Evolutionary conservation across 805 yeast species (phyloP).

Genomic region (Suhomyces pyralidae): DNA sequence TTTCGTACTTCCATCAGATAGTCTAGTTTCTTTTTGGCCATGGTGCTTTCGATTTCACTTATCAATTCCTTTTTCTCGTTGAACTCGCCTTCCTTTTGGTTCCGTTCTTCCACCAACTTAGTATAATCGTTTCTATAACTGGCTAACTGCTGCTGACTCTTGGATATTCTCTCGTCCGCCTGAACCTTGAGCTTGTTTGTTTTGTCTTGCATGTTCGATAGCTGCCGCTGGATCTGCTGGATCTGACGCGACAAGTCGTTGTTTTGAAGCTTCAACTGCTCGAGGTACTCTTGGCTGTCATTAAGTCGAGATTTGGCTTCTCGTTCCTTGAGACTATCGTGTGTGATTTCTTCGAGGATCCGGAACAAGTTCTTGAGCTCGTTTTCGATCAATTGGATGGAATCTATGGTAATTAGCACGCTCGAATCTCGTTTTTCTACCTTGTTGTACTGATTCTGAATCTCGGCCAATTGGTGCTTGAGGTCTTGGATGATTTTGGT

Average conservation of each 20-base stretch:
- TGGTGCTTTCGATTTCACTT: slow-evolving; percentile 41
- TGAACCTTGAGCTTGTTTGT: slow-evolving; percentile 42
- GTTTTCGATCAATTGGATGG: slow-evolving; percentile 46
- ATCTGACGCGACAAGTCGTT: slow-evolving; percentile 42
- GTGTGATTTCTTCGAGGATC: slow-evolving; percentile 48
- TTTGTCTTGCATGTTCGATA: slow-evolving; percentile 47
- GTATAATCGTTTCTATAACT: slow-evolving; percentile 46
- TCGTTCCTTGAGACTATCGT: slow-evolving; percentile 45
- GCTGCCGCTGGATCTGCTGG: slow-evolving; percentile 49
- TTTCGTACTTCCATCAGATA: slow-evolving; percentile 53
- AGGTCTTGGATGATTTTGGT: slow-evolving; percentile 53
- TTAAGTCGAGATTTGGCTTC: slow-evolving; percentile 35
- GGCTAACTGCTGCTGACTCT: slow-evolving; percentile 40
- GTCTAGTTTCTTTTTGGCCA: slow-evolving; percentile 34
- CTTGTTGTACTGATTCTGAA: slow-evolving; percentile 21
- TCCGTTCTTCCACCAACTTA: slow-evolving; percentile 47
- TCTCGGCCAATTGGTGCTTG: slow-evolving; percentile 39
- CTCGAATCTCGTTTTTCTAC: slow-evolving; percentile 48
- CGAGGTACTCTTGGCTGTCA: slow-evolving; percentile 39
- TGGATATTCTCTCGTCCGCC: slow-evolving; percentile 43
- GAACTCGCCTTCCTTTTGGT: slow-evolving; percentile 47
- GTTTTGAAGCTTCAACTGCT: slow-evolving; percentile 34
- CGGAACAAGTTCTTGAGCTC: slow-evolving; percentile 45
- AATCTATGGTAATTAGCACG: slow-evolving; percentile 52
- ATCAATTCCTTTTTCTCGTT: slow-evolving; percentile 48